These are phyloP conservation scores for Leucocoprinus sp. DNA, from an alignment of 768 basidiomycete genomes.

Conservation along the genomic window DNA sequence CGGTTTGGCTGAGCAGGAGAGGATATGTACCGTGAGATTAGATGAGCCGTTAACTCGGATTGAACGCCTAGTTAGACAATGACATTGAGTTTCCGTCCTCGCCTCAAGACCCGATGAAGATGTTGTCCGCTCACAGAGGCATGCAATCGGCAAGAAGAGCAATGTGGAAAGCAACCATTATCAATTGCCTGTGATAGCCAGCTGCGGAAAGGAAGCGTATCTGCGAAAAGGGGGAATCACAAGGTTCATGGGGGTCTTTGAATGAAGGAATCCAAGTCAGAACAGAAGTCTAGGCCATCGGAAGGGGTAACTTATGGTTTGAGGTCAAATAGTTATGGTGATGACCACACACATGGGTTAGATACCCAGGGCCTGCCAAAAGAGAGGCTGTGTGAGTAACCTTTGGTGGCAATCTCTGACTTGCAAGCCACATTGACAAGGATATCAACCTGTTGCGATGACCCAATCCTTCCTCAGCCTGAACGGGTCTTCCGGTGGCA, in stretches of 20 bases:
- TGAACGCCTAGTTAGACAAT: too few relatives aligned
- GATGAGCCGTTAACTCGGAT: slow-evolving; percentile 9
- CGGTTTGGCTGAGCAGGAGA: slow-evolving; percentile 1
- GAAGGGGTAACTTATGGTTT: slow-evolving; percentile 6
- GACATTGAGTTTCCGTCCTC: slow-evolving; percentile 2
- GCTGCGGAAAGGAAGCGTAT: slow-evolving; percentile 9
- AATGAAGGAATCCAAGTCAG: not conserved
- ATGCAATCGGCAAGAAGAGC: slow-evolving; percentile 10
- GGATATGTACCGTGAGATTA: slow-evolving; percentile 6
- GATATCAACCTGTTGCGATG: slow-evolving; percentile 9
- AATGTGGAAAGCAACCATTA: slow-evolving; percentile 1
- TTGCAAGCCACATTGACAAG: slow-evolving; percentile 7
- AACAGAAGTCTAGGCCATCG: slow-evolving; percentile 11
- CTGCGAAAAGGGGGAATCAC: slow-evolving; percentile 3
- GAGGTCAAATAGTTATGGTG: slow-evolving; percentile 6
- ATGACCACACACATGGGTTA: slow-evolving; percentile 8
- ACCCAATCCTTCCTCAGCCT: not conserved
- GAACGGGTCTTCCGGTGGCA: not conserved
- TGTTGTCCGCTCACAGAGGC: not conserved
- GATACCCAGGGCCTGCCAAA: slow-evolving; percentile 3
- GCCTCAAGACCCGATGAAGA: slow-evolving; percentile 3
- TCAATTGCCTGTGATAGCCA: slow-evolving; percentile 10
- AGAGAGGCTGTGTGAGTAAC: slow-evolving; percentile 2
- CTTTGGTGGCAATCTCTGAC: slow-evolving; percentile 6
- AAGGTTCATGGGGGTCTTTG: not conserved